phyloP scores from a whole-genome alignment of 192 early-diverging fungal genomes.

The Backusella morwellensis region DNA sequence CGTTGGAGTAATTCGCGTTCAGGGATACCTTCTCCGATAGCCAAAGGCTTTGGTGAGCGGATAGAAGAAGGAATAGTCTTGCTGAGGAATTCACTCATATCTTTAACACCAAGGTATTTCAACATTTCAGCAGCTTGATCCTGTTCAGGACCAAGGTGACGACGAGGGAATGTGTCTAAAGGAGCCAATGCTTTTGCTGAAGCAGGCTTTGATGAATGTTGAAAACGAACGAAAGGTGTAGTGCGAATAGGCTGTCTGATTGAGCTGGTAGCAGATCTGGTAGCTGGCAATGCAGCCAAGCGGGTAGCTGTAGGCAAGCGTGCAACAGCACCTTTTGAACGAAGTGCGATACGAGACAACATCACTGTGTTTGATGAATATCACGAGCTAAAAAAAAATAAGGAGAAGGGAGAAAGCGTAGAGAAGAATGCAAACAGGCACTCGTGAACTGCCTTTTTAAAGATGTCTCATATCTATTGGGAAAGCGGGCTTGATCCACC shows the following conservation, averaged over 20 bases:
- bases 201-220: constrained; percentile 17
- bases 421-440: neutral
- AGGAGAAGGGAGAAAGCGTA: constrained; percentile 5
- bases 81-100: constrained; percentile 79
- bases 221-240: constrained; percentile 13
- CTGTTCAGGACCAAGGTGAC: constrained; percentile 86
- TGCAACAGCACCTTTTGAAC: constrained; percentile 10
- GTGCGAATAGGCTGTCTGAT: neutral
- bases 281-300: neutral
- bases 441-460: constrained; percentile 1
- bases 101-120: constrained; percentile 69
- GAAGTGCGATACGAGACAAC: constrained; percentile 16
- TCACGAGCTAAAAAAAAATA: neutral
- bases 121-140: constrained; percentile 83
- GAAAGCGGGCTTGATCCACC: constrained; percentile 13
- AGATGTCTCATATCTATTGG: constrained; percentile 12
- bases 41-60: constrained; percentile 65
- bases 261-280: neutral
- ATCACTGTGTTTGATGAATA: constrained; percentile 5
- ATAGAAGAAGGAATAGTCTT: constrained; percentile 86
- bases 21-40: constrained; percentile 72
- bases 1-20: constrained; percentile 87
- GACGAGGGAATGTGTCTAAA: constrained; percentile 73
- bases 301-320: constrained; percentile 10
- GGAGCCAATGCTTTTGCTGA: constrained; percentile 42